Evolutionary conservation across 805 yeast genomes (phyloP), one percentile per base, ranked within the genome.

Genomic region (Schwanniomyces sp.): DNA sequence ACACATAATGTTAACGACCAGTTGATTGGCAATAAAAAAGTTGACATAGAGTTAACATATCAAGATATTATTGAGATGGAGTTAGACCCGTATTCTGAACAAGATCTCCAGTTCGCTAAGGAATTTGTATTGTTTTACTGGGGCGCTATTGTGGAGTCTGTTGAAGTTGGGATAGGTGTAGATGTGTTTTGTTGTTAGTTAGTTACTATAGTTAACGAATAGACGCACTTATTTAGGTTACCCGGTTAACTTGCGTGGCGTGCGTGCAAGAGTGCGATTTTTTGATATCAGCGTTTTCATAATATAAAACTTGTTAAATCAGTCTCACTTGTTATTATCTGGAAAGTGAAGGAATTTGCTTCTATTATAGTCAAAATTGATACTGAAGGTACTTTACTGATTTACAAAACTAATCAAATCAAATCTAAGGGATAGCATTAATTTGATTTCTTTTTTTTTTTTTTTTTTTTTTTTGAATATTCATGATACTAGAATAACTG

Each of bases 41-140:
- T 64, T 34, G 50, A 50, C 21, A 49, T 72, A 28, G 71, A 63
- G 47, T 57, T 73, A 39, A 69, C 74, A 7, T 70, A 69, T 52
- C 75, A 72, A 53, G 77, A 72, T 51, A 52, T 73, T 32, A 56
- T 60, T 10, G 75, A 71, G 38, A 65, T 72, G 70, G 78, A 70
- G 52, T 58, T 73, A 43, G 77, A 73, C 53, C 76, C 76, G 10
- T 70, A 72, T 52, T 64, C 69, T n/a, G 59, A 57, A 32, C 64
- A 61, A 38, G 78, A 72, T 52, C 47, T 66, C 37, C 62, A 60
- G 8, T 73, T 73, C 54, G 64, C 70, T 38, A 59, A 61, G 43
- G 66, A 64, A 28, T 68, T 73, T 56, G 67, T 70, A 6, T 45
- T 59, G 42, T 43, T 57, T 21, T 70, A 72, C 56, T 70, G 73